Evolutionary conservation across 768 basidiomycete genomes (phyloP), one percentile per base, ranked within the genome.

Genomic region (Phylloporus sp.): DNA sequence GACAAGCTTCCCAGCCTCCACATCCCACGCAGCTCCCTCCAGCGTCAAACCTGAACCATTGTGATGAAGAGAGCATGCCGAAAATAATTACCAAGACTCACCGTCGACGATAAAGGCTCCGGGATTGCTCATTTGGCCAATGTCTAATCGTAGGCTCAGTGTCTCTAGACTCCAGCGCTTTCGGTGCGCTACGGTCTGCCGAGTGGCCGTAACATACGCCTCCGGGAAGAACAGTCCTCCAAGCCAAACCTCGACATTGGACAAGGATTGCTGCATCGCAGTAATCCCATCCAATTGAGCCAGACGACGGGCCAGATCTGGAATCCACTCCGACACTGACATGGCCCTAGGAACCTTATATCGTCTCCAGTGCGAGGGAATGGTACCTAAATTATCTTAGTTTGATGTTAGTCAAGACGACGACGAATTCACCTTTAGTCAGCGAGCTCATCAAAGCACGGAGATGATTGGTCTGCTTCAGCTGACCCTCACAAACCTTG

Each of bases 141-240:
- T 79, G 45, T 90, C 90, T 18, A 99, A 72, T 46, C 83, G 71
- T 29, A 98, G 67, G 46, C 79, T 72, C 57, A 98, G 64, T 8
- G 90, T 91, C 67, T 99, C 95, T 52, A 99, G 69, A 66, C 91
- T 94, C 86, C 90, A 90, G 54, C 83, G 82, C 70, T 86, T 91
- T 45, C 83, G 76, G 63, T 97, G 94, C 3, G 95, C 96, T 5
- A 93, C 88, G n/a, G 90, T 82, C 66, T 99, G 95, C 41, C 95
- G 78, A 3, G 92, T 94, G 2, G 95, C 95, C 1, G 95, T 97
- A 58, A 98, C 78, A 63, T 92, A 98, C 4, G 93, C 94, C 60
- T 94, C 90, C 1, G 95, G 96, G 78, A 89, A 93, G 77, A 98
- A 97, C 46, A 99, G 67, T 0, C 90, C 89, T 20, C 95, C 93